Base-by-base conservation (phyloP, 495 filamentous ascomycete genomes). In the Neurospora sp. region DNA sequence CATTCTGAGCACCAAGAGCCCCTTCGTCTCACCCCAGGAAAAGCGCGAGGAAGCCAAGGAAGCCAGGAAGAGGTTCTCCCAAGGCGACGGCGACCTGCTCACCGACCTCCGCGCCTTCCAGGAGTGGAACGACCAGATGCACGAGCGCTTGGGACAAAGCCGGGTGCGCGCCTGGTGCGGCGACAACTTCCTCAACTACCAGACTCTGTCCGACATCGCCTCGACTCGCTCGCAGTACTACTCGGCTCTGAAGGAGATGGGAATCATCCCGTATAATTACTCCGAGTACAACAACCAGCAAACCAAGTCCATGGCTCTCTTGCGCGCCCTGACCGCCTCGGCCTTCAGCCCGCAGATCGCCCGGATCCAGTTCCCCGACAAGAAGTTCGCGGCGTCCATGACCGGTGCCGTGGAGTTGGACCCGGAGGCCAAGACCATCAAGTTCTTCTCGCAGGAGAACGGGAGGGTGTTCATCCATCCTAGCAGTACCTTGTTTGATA, bases 381-480 rank as follows among this genome's bases (percentile, higher is more conserved):
- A 96, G 86, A 97, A 96, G 79, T 99, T 96, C 82, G 91, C 92
- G 40, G 88, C 90, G 39, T 92, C 91, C 0, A 85, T 94, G 71
- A 90, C 92, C 3, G 96, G 96, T 38, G 92, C 96, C 4, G 90
- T 99, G 1, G 95, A 94, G 78, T 83, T 97, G 3, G 96, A 99
- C 76, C 95, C 95, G 0, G 96, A 98, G 82, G 94, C 95, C 20
- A 86, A 90, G 37, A 93, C 90, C 16, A 97, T 99, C 80, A 93
- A 92, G 78, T 98, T 94, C 83, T 98, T 92, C 78, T 92, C 91
- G 71, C 90, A 93, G 78, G 92, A 96, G 59, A 92, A 90, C 71
- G 92, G 92, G 1, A 87, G 96, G 59, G 93, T 98, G 41, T 99
- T 98, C 81, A 89, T 98, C 27, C 94, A 98, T 77, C 95, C 96